A percentile compares a stretch with the other conserved stretches of the same genome.
phyloP scores from a whole-genome alignment of 2,329 filamentous ascomycete genomes.

The Sporothrix curviconia region DNA sequence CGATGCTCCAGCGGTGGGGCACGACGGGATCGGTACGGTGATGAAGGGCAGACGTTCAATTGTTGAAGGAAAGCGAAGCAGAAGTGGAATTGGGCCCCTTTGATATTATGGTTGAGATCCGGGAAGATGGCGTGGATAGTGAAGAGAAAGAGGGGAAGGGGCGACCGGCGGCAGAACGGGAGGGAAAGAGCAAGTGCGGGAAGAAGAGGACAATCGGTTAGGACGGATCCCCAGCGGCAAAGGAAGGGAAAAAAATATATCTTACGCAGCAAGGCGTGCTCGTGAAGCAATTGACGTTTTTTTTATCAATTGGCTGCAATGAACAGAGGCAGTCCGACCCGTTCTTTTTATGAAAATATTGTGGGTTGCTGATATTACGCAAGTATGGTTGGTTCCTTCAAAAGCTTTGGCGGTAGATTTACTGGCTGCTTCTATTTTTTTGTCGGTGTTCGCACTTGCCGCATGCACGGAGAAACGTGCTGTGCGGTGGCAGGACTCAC shows the following conservation, averaged over 20 bases:
- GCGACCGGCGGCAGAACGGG: conserved; percentile 1
- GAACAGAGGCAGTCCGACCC: background rate
- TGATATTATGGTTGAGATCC: background rate
- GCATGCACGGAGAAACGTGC: conserved; percentile 8
- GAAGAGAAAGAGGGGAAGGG: conserved; percentile 1
- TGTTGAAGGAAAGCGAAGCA: background rate
- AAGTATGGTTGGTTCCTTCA: background rate
- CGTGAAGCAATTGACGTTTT: conserved; percentile 8
- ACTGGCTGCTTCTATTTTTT: background rate
- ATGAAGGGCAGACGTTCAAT: background rate
- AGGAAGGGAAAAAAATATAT: background rate
- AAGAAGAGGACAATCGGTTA: background rate
- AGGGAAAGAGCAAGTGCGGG: background rate
- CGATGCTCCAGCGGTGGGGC: background rate
- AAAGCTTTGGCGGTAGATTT: too few species aligned
- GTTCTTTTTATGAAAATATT: background rate
- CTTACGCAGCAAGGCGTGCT: conserved; percentile 11
- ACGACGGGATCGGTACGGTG: background rate
- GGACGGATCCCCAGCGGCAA: too few species aligned
- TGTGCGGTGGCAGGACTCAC: too few species aligned
- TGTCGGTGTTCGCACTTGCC: conserved; percentile 7
- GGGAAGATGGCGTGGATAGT: background rate
- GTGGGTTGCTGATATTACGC: background rate
- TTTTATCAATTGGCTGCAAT: background rate
- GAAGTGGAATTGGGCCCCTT: background rate